Evolutionary conservation across 2,329 filamentous ascomycete genomes (phyloP), one percentile per base, ranked within the genome.

Genomic region (Talaromyces sp.): DNA sequence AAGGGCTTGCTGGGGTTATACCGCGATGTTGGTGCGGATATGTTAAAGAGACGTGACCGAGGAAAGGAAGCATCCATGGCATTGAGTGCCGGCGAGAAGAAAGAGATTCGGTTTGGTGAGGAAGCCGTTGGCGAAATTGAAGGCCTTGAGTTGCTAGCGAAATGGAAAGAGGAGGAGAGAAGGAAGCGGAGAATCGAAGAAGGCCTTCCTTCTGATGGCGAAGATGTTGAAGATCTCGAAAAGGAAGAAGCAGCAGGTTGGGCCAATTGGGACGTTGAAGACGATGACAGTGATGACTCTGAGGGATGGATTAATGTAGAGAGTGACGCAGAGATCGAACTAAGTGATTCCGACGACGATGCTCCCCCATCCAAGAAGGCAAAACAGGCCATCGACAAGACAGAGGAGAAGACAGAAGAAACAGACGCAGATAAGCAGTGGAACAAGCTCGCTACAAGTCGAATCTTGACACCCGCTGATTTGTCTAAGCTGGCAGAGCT

Each of bases 401-500:
- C 74, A n/a, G 71, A 75, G 33, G 75, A 77, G 45, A 72, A 72
- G 15, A 52, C 80, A 81, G 78, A 84, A 66, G 78, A 83, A 54
- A 79, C 82, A 47, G 75, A 78, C 50, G 70, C 69, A 33, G 68
- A 69, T 52, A 70, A 72, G 57, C 39, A 68, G 17, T 67, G 68
- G 69, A 67, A 67, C 41, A 92, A 88, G 72, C 87, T 97, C 50
- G 93, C 93, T n/a, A 97, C 92, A 0, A 96, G 92, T 2, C 90
- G 91, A 58, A 96, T 99, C 69, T 88, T 99, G 67, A 99, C 95
- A 0, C 95, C 95, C 0, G 95, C 95, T 13, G 95, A 99, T 78
- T 86, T 98, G n/a, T 89, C 91, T 70, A 98, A 98, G 77, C 89
- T 99, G 22, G 88, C 92, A 67, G 94, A 97, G 78, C 88, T 99